Conservation (phyloP, 2,329 filamentous ascomycete species). For the Fusarium tricinctum region DNA sequence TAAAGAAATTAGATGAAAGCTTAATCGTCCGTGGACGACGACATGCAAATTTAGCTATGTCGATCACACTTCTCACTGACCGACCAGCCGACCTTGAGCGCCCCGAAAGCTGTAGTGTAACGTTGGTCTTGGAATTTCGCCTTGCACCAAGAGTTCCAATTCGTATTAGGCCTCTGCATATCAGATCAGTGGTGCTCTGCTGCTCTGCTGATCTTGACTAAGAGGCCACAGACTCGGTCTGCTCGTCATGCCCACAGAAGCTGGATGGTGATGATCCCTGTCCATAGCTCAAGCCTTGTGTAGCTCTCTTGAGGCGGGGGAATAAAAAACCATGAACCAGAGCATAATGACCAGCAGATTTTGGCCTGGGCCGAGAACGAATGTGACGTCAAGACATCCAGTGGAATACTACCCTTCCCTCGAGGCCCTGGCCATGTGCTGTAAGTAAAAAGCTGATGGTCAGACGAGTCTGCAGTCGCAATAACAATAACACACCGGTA, state of each 20-base stretch:
- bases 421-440: neutral
- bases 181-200: conserved; percentile 2
- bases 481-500: neutral
- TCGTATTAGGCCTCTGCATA: neutral
- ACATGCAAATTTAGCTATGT: conserved; percentile 31
- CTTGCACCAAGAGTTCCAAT: neutral
- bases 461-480: conserved; percentile 8
- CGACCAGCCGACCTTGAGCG: neutral
- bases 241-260: neutral
- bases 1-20: neutral
- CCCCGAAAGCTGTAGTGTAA: conserved; percentile 22
- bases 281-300: neutral
- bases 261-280: neutral
- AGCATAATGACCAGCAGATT: neutral
- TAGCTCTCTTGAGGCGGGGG: neutral
- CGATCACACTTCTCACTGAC: conserved; percentile 34
- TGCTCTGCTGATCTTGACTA: neutral
- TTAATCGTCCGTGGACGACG: neutral
- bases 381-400: conserved; percentile 20
- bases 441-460: conserved; percentile 4
- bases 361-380: conserved; percentile 1
- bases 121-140: conserved; percentile 3
- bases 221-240: conserved; percentile 1
- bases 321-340: conserved; percentile 3
- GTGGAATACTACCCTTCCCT: neutral